These are phyloP conservation scores for Xylariaceae sp. DNA, from an alignment of 2,329 filamentous ascomycete species.

Conservation along the genomic window DNA sequence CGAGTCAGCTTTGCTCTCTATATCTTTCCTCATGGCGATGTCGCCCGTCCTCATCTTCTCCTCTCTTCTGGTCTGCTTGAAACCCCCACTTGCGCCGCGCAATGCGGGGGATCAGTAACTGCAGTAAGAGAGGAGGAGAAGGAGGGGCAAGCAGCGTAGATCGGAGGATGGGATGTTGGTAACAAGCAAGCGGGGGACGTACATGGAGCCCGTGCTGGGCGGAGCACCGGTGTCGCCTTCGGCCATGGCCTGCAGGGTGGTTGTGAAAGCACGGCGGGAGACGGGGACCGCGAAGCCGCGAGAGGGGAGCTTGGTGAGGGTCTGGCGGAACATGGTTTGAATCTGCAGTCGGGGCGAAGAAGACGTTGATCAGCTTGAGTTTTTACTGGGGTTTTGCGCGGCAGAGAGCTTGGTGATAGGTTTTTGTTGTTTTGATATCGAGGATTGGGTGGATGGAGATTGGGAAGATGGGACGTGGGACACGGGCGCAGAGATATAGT, in stretches of 20 bases:
- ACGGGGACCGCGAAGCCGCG: constrained; percentile 49
- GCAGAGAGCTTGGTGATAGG: background rate
- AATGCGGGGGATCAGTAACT: background rate
- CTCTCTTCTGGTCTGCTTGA: constrained; percentile 3
- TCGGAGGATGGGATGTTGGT: background rate
- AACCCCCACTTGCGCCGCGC: background rate
- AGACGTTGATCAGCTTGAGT: constrained; percentile 12
- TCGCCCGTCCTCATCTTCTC: no score
- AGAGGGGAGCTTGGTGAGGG: constrained; percentile 51
- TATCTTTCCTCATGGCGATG: constrained; percentile 6
- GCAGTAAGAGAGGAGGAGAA: no score
- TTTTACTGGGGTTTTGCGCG: background rate
- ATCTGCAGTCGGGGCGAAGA: constrained; percentile 5
- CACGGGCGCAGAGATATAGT: background rate
- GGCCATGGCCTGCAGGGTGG: constrained; percentile 57
- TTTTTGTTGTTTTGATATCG: background rate
- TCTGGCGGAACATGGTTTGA: constrained; percentile 61
- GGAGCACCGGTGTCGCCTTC: constrained; percentile 66
- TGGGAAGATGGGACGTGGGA: background rate
- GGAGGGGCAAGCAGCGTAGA: background rate
- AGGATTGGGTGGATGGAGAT: background rate
- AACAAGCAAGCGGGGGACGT: constrained; percentile 30
- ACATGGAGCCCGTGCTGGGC: constrained; percentile 49
- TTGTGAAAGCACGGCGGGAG: constrained; percentile 55
- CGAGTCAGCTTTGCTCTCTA: background rate